Conservation (phyloP, 805 yeast species). For the Saccharomycopsis javanensis region DNA sequence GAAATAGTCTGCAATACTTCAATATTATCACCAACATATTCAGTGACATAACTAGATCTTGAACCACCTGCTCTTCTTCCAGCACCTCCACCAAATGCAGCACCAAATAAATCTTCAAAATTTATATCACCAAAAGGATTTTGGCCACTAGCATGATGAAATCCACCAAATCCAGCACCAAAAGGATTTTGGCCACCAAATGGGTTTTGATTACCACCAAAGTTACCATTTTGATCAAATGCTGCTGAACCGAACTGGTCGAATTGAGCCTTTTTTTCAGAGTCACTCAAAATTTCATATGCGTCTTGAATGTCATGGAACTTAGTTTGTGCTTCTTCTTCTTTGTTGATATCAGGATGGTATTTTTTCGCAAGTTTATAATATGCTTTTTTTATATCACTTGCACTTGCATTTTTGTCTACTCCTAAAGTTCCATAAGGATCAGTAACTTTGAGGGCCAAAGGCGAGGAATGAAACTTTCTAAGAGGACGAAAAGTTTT, state of each 20-base stretch:
- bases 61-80: conserved; percentile 30
- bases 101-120: conserved; percentile 57
- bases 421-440: conserved; percentile 86
- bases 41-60: conserved; percentile 47
- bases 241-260: conserved; percentile 90
- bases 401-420: conserved; percentile 52
- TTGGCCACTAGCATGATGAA: conserved; percentile 42
- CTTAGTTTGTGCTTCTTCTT: conserved; percentile 72
- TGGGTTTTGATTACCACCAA: conserved; percentile 34
- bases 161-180: conserved; percentile 53
- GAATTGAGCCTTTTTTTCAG: conserved; percentile 74
- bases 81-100: conserved; percentile 37
- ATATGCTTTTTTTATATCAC: conserved; percentile 93
- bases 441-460: conserved; percentile 36
- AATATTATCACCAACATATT: conserved; percentile 81
- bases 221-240: conserved; percentile 50
- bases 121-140: conserved; percentile 34
- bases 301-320: conserved; percentile 93
- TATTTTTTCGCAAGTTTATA: conserved; percentile 85
- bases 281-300: conserved; percentile 82
- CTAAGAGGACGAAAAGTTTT: not conserved
- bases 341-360: conserved; percentile 97
- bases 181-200: conserved; percentile 35
- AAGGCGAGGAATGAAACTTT: conserved; percentile 36
- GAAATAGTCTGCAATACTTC: conserved; percentile 66